Conservation (phyloP, 495 filamentous ascomycete genomes). For the Penicillium taxi region DNA sequence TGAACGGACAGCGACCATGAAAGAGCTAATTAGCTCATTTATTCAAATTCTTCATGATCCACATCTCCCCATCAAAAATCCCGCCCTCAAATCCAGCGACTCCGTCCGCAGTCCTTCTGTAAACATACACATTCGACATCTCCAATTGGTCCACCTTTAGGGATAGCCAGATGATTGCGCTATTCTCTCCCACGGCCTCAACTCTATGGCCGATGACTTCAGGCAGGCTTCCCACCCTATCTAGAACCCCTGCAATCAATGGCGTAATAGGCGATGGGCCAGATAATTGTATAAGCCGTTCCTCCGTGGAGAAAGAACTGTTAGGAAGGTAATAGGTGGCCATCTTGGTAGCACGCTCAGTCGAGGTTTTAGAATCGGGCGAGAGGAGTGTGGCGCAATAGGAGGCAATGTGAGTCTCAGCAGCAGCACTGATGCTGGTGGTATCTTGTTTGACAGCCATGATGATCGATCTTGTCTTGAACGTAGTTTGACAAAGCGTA, state of each 20-base stretch:
- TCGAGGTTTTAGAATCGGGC: background rate
- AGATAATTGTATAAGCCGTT: background rate
- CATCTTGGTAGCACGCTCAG: background rate
- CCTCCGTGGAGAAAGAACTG: background rate
- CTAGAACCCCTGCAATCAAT: background rate
- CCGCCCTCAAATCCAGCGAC: background rate
- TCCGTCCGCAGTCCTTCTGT: background rate
- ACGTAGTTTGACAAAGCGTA: background rate
- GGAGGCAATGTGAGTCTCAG: background rate
- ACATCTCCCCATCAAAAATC: background rate
- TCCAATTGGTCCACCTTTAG: background rate
- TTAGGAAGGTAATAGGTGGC: background rate
- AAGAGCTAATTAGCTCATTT: too few species aligned
- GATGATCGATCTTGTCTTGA: background rate
- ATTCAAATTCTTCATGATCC: too few species aligned
- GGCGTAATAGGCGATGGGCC: background rate
- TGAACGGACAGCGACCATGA: too few species aligned
- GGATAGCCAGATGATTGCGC: background rate
- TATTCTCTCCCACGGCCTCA: background rate
- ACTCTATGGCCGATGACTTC: background rate
- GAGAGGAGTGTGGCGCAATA: background rate
- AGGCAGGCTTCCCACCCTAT: background rate
- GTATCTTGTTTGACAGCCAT: slow-evolving; percentile 1
- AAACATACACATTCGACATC: background rate
- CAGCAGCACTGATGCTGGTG: background rate